Evolutionary conservation across 2,329 filamentous ascomycete species (phyloP), one percentile per base, ranked within the genome.

Genomic region (Alternaria ventricosa): DNA sequence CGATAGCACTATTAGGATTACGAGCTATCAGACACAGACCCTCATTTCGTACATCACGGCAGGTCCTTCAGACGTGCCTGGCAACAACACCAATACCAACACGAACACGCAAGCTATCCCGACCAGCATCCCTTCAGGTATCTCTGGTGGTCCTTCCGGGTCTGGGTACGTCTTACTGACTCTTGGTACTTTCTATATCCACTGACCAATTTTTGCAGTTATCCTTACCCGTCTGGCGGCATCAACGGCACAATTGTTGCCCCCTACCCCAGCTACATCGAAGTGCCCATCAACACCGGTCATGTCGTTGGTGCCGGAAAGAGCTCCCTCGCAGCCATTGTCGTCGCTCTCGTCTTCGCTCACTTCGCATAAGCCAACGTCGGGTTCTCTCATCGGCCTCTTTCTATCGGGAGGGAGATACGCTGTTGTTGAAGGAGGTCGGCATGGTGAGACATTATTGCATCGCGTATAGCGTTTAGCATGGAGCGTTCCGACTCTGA

Each of bases 261-360:
- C 5, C 74, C 75, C 9, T 68, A 61, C 25, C 75, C 75, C 22
- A 74, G 71, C 15, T 71, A 67, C 61, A 67, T 71, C 50, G 66
- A 69, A 27, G 49, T 71, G 3, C 70, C 71, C 5, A 60, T 70
- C 67, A 78, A 74, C 55, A 65, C 67, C 30, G 75, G 71, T 23
- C 66, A 72, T 30, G 27, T 68, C 11, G 53, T 75, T 12, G 60
- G 67, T n/a, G 65, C 64, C 18, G 66, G 71, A 36, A 73, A 70
- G 67, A 69, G 70, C 44, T 72, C 73, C 9, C 57, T 76, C 41
- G 69, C 64, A 41, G 74, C 74, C 43, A 71, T 77, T 45, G 62
- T 74, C 43, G 63, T 76, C 20, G 69, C 75, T 23, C 57, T 78
- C 50, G 68, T 63, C 6, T 73, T 77, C 50, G 70, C 70, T n/a